Evolutionary conservation across 495 filamentous ascomycete genomes (phyloP), one percentile per base, ranked within the genome.

Genomic region (Aspergillus leporis): DNA sequence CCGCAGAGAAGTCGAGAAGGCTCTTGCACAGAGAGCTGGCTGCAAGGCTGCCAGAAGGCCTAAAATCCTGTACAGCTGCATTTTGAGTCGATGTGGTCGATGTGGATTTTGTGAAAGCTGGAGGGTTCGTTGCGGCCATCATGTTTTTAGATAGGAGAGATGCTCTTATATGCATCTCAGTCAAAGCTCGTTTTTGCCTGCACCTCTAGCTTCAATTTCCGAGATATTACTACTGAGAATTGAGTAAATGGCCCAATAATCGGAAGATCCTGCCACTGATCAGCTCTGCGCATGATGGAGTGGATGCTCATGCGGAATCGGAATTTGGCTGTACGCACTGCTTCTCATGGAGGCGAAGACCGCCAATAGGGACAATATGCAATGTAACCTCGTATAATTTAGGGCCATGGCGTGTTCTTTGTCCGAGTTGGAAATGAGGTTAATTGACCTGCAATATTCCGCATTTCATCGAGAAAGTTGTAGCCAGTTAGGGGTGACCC

Each of bases 1-100:
- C 48, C 8, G 55, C 55, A 4, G 31, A 41, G 48, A 51, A 58
- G 55, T 51, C 32, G 21, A 58, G 5, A 32, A 58, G 46, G 34
- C 22, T 30, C 19, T 49, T 49, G 5, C 31, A 8, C 1, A 52
- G 23, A 52, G 23, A 47, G 38, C 43, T 3, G 54, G 41, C 30
- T 32, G 45, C 23, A 56, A 22, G 19, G 43, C 1, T 13, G 54
- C 54, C 41, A 56, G 54, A 13, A 36, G 5, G 14, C 10, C 28
- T 4, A 49, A 45, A 8, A 48, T 2, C n/a, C n/a, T 48, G 54
- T 18, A 32, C 23, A 56, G 18, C n/a, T 49, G 38, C 54, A 56
- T 56, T 22, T 4, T 30, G 48, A 30, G 25, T 12, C 13, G 9
- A 36, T 10, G 13, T 36, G 34, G 25, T 12, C 13, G 9, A 36